Evolutionary conservation across 73 alveolate genomes (phyloP).

Genomic region (Effrenium voratum): DNA sequence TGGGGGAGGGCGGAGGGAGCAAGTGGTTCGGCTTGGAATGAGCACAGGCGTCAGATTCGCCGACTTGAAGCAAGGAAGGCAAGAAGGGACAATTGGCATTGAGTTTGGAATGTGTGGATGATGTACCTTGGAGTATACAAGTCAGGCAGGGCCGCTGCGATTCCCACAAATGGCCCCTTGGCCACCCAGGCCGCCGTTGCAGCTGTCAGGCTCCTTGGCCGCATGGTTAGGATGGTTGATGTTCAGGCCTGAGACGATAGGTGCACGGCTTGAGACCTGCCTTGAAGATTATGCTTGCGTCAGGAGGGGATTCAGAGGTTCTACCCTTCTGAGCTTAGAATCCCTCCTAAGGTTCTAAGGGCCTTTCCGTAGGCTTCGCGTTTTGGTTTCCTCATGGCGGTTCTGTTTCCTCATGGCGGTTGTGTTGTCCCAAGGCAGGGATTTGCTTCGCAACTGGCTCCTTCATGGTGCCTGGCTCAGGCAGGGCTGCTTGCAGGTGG

Average conservation of each 20-base stretch:
- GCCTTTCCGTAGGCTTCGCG: too few species aligned
- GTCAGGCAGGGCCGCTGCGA: background rate
- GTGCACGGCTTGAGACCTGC: too few species aligned
- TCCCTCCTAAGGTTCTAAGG: background rate
- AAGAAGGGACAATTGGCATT: background rate
- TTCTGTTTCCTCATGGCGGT: too few species aligned
- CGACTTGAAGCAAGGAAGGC: background rate
- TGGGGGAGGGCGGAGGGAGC: background rate
- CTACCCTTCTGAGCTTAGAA: background rate
- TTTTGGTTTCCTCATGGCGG: too few species aligned
- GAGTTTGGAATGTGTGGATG: background rate
- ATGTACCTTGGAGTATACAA: background rate
- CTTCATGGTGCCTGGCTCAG: constrained; percentile 48
- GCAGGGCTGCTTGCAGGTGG: background rate
- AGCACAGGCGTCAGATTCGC: background rate
- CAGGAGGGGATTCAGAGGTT: background rate
- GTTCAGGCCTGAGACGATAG: background rate
- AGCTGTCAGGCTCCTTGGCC: constrained; percentile 49
- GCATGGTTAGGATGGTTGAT: background rate
- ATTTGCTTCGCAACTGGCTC: constrained; percentile 45
- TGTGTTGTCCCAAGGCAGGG: background rate
- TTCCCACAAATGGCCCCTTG: background rate
- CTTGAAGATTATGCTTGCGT: too few species aligned
- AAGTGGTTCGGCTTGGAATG: background rate
- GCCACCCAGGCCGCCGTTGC: constrained; percentile 13